Percentiles rank a stretch among this genome's conserved stretches.
These are phyloP conservation scores for Calonectria pseudoreteaudii DNA, from an alignment of 2,329 filamentous ascomycete genomes.

Conservation along the genomic window DNA sequence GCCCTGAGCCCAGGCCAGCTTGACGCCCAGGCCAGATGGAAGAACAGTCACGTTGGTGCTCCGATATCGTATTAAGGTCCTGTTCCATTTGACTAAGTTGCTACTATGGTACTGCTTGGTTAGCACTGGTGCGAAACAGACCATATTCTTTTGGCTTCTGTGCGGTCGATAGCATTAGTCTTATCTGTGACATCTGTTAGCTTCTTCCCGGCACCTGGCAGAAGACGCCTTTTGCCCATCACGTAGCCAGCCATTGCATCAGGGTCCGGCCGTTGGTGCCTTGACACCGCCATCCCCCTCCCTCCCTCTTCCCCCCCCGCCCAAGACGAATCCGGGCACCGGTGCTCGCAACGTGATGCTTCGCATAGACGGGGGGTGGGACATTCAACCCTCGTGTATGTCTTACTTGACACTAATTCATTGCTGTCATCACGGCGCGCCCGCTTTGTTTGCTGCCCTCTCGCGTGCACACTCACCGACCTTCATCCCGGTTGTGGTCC, in stretches of 20 bases:
- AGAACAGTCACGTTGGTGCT: not conserved
- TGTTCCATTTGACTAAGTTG: not conserved
- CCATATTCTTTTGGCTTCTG: not conserved
- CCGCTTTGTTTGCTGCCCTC: not conserved
- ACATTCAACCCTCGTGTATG: not conserved
- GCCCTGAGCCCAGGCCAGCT: not conserved
- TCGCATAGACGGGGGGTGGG: not conserved
- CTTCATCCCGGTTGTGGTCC: not conserved
- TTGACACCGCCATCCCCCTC: not conserved
- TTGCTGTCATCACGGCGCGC: not conserved
- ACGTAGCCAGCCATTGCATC: not conserved
- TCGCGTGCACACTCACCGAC: not conserved
- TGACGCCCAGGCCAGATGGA: not conserved
- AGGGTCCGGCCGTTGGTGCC: not conserved
- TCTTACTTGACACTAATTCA: not conserved
- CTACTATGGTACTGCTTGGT: too few relatives aligned
- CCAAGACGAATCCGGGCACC: not conserved
- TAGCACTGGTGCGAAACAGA: not conserved
- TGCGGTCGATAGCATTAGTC: not conserved
- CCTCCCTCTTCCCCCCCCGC: not conserved
- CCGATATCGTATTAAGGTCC: not conserved
- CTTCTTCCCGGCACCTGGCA: not conserved
- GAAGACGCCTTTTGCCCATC: not conserved
- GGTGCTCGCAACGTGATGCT: not conserved
- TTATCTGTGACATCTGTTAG: not conserved